phyloP scores from a whole-genome alignment of 2,329 filamentous ascomycete species.

The Fusarium humuli region DNA sequence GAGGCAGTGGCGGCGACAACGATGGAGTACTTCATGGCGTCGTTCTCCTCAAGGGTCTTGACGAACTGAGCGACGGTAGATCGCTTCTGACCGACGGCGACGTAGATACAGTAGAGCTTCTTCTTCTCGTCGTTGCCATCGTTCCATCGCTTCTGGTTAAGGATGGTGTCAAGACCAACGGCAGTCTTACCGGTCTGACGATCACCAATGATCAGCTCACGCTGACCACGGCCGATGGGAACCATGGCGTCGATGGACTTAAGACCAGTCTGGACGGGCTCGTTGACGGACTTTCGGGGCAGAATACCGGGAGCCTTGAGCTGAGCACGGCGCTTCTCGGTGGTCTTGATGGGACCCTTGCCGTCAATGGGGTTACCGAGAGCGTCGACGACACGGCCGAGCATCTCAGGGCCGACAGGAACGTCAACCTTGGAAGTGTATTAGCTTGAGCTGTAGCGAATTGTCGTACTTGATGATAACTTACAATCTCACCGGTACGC shows the following conservation, averaged over 20 bases:
- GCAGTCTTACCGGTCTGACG: constrained; percentile 99
- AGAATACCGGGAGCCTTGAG: constrained; percentile 99
- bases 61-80: constrained; percentile 99
- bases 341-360: constrained; percentile 96
- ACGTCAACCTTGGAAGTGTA: constrained; percentile 82
- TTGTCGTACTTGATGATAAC: constrained; percentile 53
- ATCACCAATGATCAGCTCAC: constrained; percentile 99
- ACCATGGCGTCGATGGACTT: constrained; percentile 99
- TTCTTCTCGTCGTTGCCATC: constrained; percentile 84
- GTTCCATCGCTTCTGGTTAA: constrained; percentile 99
- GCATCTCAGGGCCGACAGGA: constrained; percentile 89
- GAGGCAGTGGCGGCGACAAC: constrained; percentile 96
- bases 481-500: constrained; percentile 99
- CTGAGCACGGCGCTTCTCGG: constrained; percentile 94
- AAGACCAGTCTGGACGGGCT: constrained; percentile 99
- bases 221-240: constrained; percentile 99
- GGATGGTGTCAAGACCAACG: constrained; percentile 95
- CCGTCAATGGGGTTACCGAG: constrained; percentile 99
- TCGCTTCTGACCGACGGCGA: constrained; percentile 98
- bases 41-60: constrained; percentile 99
- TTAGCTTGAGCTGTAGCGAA: constrained; percentile 39
- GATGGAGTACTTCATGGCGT: constrained; percentile 98
- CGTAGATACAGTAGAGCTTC: constrained; percentile 99
- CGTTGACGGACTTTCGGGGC: constrained; percentile 94
- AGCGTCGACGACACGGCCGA: constrained; percentile 98